phyloP scores from a whole-genome alignment of 306 rosid species.

The Castanea crenata region DNA sequence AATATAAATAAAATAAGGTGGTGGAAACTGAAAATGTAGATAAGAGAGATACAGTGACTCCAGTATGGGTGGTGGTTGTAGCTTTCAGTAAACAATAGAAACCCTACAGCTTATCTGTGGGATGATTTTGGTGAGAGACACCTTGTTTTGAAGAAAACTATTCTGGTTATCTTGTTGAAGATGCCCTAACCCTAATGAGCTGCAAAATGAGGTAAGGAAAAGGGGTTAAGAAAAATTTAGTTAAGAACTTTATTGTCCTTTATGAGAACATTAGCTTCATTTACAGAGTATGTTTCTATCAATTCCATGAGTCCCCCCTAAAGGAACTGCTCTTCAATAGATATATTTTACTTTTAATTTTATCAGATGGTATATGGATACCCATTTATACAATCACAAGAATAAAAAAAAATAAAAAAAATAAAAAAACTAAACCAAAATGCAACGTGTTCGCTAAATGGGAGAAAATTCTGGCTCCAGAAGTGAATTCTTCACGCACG shows the following conservation, averaged over 20 bases:
- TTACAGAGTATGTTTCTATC: not conserved
- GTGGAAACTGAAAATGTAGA: too few relatives aligned
- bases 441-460: constrained; percentile 8
- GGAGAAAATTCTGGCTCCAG: constrained; percentile 18
- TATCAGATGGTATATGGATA: constrained; percentile 1
- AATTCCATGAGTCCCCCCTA: not conserved
- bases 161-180: too few relatives aligned
- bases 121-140: too few relatives aligned
- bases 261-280: not conserved
- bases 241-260: not conserved
- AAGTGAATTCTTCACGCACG: constrained; percentile 29
- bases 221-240: not conserved
- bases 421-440: constrained; percentile 2
- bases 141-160: too few relatives aligned
- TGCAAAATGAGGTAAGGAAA: not conserved
- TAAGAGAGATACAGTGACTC: too few relatives aligned
- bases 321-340: not conserved
- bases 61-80: too few relatives aligned
- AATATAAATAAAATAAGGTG: too few relatives aligned
- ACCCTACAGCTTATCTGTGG: too few relatives aligned
- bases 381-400: constrained; percentile 21
- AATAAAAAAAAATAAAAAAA: not conserved
- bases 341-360: not conserved
- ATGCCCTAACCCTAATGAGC: not conserved
- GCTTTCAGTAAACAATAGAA: too few relatives aligned